phyloP scores from a whole-genome alignment of 306 rosid species.

The Castanea mollissima region DNA sequence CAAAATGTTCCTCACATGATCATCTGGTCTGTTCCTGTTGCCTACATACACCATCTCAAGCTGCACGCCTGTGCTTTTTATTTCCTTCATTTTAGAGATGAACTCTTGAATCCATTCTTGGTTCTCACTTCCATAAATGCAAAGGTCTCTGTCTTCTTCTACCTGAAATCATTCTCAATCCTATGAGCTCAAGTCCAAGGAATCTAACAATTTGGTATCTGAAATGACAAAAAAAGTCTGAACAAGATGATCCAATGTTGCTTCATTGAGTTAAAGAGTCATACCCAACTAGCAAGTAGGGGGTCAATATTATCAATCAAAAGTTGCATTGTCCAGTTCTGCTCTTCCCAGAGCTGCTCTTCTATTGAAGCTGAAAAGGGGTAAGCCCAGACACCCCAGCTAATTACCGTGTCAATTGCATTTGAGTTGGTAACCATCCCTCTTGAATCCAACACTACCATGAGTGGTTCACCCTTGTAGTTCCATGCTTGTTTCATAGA shows the following conservation, averaged over 20 bases:
- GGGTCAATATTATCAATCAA: constrained; percentile 42
- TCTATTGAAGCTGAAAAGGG: constrained; percentile 59
- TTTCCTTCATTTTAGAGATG: constrained; percentile 31
- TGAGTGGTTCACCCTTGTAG: constrained; percentile 39
- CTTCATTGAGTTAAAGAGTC: constrained; percentile 17
- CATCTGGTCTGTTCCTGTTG: constrained; percentile 13
- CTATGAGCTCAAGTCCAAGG: constrained; percentile 1
- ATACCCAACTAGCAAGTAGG: constrained; percentile 53
- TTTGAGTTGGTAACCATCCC: constrained; percentile 49
- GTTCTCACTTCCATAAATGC: constrained; percentile 56
- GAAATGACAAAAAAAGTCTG: neutral
- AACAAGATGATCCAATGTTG: neutral
- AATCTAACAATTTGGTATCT: constrained; percentile 12
- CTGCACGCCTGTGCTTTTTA: constrained; percentile 36
- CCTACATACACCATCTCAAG: constrained; percentile 59
- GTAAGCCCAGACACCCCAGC: constrained; percentile 48
- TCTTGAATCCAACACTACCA: constrained; percentile 52
- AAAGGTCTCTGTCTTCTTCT: constrained; percentile 44
- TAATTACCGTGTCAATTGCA: constrained; percentile 50
- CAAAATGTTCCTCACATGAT: constrained; percentile 23
- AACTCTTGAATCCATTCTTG: constrained; percentile 51
- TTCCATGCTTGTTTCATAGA: constrained; percentile 50
- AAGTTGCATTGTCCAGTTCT: constrained; percentile 48
- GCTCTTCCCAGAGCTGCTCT: constrained; percentile 48
- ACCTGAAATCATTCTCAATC: constrained; percentile 40